Evolutionary conservation across 768 basidiomycete genomes (phyloP), one percentile per base, ranked within the genome.

Genomic region (Trametes cinnabarina): DNA sequence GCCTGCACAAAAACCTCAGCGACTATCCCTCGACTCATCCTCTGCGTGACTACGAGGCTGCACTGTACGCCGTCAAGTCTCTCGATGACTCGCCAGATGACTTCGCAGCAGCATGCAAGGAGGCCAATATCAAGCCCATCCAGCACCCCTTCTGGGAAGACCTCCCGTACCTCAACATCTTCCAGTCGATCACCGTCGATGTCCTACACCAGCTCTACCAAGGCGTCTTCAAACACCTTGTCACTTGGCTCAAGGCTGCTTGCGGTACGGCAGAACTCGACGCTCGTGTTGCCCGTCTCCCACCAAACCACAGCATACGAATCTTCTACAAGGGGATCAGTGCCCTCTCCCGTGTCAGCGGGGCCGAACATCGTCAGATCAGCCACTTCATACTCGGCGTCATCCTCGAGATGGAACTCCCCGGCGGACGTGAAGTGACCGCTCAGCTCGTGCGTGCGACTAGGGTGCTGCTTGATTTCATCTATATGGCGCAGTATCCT

Each of bases 341-440:
- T 0, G 49, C 42, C 14, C 62, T 76, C 4, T 65, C 68, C 5
- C 62, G 64, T 9, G 58, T 75, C 15, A 68, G 68, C 23, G 75
- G 74, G 3, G 58, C 58, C n/a, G 73, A 76, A 46, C 73, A 75
- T 47, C 55, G 60, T 7, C 62, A 74, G 25, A 75, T 76, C 17
- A 17, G 52, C 54, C 14, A 44, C 19, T 4, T 60, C 23, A 20
- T 52, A 23, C n/a, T 40, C n/a, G 25, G 58, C 37, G 37, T 64
- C 3, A 62, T 67, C 39, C 25, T 61, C 19, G 56, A 48, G 0
- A 22, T 41, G n/a, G 51, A 32, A 2, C 55, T 61, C 19, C 1
- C 47, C 14, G 43, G 32, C 12, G 37, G 47, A n/a, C n/a, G n/a
- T 14, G 3, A 20, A 7, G 50, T 47, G 2, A 32, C 59, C 3